Percentiles rank a stretch among this genome's conserved stretches.
These are phyloP conservation scores for Rhodotorula paludigena DNA, from an alignment of 768 basidiomycete genomes.

Conservation along the genomic window DNA sequence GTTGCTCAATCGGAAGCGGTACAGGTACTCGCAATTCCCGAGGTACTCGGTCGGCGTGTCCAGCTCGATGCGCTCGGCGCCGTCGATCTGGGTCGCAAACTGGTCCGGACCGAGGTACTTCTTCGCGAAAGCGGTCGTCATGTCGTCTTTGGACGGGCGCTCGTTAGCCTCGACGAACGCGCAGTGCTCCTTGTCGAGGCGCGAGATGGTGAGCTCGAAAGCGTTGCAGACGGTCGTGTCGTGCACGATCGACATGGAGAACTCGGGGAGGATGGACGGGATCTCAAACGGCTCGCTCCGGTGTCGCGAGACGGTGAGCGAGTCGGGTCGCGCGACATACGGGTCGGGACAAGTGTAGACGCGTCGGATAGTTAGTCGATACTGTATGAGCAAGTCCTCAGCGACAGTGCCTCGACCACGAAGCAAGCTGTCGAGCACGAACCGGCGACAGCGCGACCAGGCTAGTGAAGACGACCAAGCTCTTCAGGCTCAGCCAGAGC, in stretches of 20 bases:
- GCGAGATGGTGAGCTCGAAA: conserved; percentile 13
- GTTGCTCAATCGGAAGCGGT: conserved; percentile 14
- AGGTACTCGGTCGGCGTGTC: conserved; percentile 8
- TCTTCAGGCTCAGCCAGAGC: too few species aligned
- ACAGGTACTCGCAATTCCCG: conserved; percentile 15
- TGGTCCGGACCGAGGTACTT: conserved; percentile 14
- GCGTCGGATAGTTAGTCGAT: too few species aligned
- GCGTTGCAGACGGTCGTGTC: conserved; percentile 21
- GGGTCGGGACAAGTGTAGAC: too few species aligned
- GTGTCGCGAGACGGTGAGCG: neutral
- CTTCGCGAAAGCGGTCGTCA: neutral
- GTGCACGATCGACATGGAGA: conserved; percentile 18
- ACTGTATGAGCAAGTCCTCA: too few species aligned
- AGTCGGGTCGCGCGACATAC: too few species aligned
- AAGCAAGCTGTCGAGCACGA: too few species aligned
- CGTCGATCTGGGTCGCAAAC: conserved; percentile 24
- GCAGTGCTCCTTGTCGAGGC: neutral
- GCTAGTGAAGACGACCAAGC: too few species aligned
- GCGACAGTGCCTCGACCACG: too few species aligned
- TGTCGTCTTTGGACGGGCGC: conserved; percentile 7
- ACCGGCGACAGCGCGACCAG: too few species aligned
- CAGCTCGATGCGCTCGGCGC: conserved; percentile 19
- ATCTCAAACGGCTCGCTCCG: neutral
- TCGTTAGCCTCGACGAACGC: neutral
- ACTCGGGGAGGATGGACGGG: conserved; percentile 1